phyloP scores from a whole-genome alignment of 257 asterid genomes.

The Plantago elongata region DNA sequence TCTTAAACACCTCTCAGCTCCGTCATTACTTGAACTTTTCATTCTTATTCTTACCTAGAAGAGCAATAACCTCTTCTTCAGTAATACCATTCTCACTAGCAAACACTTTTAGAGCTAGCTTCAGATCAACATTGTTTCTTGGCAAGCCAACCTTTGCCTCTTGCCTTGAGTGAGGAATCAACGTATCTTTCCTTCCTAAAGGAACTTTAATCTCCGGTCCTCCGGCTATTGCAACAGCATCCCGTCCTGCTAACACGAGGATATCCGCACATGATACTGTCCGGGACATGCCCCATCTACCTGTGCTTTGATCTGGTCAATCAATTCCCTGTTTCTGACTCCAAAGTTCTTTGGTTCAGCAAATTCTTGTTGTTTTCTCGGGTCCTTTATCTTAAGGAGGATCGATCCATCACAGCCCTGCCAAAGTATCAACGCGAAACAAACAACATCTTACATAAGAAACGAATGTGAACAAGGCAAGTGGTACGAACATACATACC shows the following conservation, averaged over 20 bases:
- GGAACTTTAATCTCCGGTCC: conserved; percentile 36
- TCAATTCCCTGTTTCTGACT: conserved; percentile 33
- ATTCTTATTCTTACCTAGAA: conserved; percentile 22
- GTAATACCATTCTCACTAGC: conserved; percentile 27
- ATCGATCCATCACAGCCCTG: conserved; percentile 66
- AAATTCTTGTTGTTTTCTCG: conserved; percentile 26
- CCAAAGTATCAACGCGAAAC: background rate
- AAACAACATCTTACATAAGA: background rate
- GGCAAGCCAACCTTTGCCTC: conserved; percentile 27
- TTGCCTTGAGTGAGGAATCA: conserved; percentile 18
- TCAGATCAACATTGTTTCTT: conserved; percentile 19
- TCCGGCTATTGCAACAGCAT: conserved; percentile 32
- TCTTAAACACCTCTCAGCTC: background rate
- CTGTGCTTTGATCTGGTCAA: conserved; percentile 31
- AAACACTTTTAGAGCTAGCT: conserved; percentile 15
- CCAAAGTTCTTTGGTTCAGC: conserved; percentile 36
- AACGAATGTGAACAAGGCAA: background rate
- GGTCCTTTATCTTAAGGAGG: conserved; percentile 27
- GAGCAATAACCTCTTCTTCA: conserved; percentile 35
- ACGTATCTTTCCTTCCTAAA: conserved; percentile 34
- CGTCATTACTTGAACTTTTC: background rate
- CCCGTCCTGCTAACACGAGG: conserved; percentile 44
- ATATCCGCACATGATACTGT: conserved; percentile 56
- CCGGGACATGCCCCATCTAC: conserved; percentile 42
- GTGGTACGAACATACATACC: conserved; percentile 20